These are phyloP conservation scores for Nissolia schottii DNA, from an alignment of 306 rosid species.

Conservation along the genomic window DNA sequence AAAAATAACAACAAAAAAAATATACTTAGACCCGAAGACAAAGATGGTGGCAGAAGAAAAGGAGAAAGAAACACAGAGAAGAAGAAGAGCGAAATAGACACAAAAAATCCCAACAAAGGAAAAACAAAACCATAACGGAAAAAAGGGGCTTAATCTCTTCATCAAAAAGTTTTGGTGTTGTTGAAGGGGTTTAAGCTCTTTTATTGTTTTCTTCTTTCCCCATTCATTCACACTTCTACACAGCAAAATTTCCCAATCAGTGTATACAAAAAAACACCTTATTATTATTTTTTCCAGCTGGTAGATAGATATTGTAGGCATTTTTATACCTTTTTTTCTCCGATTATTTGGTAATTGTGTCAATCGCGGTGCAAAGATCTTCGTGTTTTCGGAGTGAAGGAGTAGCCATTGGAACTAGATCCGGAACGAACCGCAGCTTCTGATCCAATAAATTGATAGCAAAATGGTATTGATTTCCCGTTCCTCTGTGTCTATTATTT, in stretches of 20 bases:
- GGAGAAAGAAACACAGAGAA: slow-evolving; percentile 24
- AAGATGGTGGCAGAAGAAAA: slow-evolving; percentile 38
- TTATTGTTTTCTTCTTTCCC: not conserved
- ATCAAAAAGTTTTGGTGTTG: slow-evolving; percentile 15
- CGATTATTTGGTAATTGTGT: slow-evolving; percentile 22
- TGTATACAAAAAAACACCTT: not conserved
- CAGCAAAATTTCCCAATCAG: not conserved
- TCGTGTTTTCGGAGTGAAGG: slow-evolving; percentile 33
- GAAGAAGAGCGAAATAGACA: not conserved
- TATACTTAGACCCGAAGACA: slow-evolving; percentile 28
- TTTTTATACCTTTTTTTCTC: not conserved
- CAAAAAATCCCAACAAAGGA: not conserved
- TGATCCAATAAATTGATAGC: slow-evolving; percentile 55
- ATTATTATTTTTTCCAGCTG: slow-evolving; percentile 22
- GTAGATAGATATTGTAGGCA: not conserved
- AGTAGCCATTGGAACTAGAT: slow-evolving; percentile 50
- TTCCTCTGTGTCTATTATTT: not conserved
- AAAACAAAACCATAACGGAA: not conserved
- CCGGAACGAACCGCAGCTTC: slow-evolving; percentile 44
- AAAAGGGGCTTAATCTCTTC: slow-evolving; percentile 21
- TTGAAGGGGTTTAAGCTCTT: slow-evolving; percentile 21
- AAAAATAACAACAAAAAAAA: slow-evolving; percentile 1
- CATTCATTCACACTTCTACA: not conserved
- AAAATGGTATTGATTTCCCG: slow-evolving; percentile 55
- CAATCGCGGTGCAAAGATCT: slow-evolving; percentile 32